Conservation (phyloP, 306 rosid species). For the Fragaria ananassa region DNA sequence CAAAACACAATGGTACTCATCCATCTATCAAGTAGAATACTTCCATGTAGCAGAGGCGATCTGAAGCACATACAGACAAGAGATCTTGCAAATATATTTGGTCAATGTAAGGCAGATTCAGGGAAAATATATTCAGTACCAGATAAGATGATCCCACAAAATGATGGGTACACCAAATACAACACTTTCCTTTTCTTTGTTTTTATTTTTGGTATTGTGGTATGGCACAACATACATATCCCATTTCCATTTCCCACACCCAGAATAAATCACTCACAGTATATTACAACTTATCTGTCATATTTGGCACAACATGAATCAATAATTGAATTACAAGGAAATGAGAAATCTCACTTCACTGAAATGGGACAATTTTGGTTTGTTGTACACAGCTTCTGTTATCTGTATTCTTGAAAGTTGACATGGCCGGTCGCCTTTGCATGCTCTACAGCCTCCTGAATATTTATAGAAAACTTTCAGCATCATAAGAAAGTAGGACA, state of each 20-base stretch:
- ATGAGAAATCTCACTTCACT: constrained; percentile 16
- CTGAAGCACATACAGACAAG: neutral
- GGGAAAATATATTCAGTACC: neutral
- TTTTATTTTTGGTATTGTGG: constrained; percentile 2
- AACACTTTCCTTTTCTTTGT: neutral
- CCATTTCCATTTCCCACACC: neutral
- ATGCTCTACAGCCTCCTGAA: constrained; percentile 91
- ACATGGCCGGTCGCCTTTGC: constrained; percentile 90
- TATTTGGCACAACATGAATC: neutral
- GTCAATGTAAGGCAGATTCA: neutral
- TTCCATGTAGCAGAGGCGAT: neutral
- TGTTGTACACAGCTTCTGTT: constrained; percentile 23
- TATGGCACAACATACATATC: neutral
- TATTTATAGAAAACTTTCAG: neutral
- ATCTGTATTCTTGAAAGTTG: constrained; percentile 90
- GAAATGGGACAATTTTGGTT: constrained; percentile 15
- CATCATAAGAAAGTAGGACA: constrained; percentile 1
- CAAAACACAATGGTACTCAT: neutral
- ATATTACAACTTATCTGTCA: neutral
- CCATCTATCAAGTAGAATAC: neutral
- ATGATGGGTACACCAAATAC: neutral
- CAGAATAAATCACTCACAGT: neutral
- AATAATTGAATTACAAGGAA: constrained; percentile 11
- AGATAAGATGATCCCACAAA: neutral
- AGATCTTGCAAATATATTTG: neutral